These are phyloP conservation scores for Volvox carteri DNA, from an alignment of 163 green algal species.

Conservation along the genomic window DNA sequence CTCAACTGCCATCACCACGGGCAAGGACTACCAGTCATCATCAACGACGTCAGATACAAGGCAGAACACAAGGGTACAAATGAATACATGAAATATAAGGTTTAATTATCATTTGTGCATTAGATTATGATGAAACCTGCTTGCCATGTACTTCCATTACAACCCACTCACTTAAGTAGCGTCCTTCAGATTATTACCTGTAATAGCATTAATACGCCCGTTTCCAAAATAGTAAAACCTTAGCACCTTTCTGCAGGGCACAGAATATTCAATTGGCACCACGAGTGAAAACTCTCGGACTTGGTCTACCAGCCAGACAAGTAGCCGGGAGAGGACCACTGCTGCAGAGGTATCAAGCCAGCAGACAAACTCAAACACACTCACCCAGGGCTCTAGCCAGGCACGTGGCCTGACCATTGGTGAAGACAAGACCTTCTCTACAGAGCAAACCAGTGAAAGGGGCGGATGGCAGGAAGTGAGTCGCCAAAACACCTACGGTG, in stretches of 20 bases:
- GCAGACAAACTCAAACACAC: not conserved
- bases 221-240: not conserved
- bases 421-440: conserved; percentile 29
- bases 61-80: conserved; percentile 10
- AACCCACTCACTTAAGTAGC: not conserved
- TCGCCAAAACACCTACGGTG: conserved; percentile 25
- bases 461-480: not conserved
- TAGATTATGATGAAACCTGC: not conserved
- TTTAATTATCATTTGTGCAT: not conserved
- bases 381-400: conserved; percentile 37
- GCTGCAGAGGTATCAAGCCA: not conserved
- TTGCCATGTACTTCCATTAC: not conserved
- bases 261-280: not conserved
- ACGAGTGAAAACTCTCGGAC: not conserved
- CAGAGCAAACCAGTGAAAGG: not conserved
- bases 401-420: not conserved
- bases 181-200: not conserved
- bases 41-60: not conserved
- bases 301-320: not conserved
- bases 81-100: not conserved
- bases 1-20: not conserved
- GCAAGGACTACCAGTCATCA: not conserved
- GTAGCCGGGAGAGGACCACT: conserved; percentile 8
- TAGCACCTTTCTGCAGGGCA: not conserved
- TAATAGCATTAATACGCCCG: not conserved